Evolutionary conservation across 805 yeast genomes (phyloP).

Genomic region (Cyberlindnera suaveolens): DNA sequence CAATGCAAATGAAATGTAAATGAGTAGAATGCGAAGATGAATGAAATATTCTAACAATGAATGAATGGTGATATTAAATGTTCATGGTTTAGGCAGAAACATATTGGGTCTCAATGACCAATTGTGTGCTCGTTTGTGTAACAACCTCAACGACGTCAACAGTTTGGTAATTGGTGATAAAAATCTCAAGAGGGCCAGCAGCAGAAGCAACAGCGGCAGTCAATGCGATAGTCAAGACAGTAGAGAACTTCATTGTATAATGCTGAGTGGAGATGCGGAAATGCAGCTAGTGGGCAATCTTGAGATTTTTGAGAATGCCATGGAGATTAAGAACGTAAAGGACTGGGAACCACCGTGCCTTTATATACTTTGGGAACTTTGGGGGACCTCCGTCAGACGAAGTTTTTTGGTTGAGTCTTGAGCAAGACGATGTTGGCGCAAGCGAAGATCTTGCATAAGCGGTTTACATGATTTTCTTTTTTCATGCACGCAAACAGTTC

Average conservation of each 20-base stretch:
- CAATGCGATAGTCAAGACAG: conserved; percentile 14
- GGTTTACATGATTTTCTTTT: too few species aligned
- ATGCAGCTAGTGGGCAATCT: not conserved
- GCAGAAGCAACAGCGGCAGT: conserved; percentile 16
- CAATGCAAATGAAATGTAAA: too few species aligned
- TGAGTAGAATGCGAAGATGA: too few species aligned
- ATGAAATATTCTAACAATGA: not conserved
- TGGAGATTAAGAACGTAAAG: not conserved
- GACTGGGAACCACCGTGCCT: not conserved
- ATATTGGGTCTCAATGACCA: conserved; percentile 23
- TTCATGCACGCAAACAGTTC: too few species aligned
- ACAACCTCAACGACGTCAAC: conserved; percentile 21
- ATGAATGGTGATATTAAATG: not conserved
- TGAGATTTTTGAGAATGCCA: not conserved
- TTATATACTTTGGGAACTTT: too few species aligned
- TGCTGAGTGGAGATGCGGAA: not conserved
- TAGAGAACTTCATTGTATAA: conserved; percentile 19
- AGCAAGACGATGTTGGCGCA: too few species aligned
- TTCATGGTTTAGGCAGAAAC: conserved; percentile 7
- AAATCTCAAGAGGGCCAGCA: conserved; percentile 24
- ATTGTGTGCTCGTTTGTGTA: conserved; percentile 19
- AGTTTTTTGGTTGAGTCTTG: too few species aligned
- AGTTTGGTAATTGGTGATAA: conserved; percentile 20
- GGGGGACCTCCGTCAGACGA: too few species aligned
- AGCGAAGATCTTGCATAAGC: too few species aligned